Evolutionary conservation across 139 green algal genomes (phyloP), one percentile per base, ranked within the genome.

Genomic region (Coccomyxa sp.): DNA sequence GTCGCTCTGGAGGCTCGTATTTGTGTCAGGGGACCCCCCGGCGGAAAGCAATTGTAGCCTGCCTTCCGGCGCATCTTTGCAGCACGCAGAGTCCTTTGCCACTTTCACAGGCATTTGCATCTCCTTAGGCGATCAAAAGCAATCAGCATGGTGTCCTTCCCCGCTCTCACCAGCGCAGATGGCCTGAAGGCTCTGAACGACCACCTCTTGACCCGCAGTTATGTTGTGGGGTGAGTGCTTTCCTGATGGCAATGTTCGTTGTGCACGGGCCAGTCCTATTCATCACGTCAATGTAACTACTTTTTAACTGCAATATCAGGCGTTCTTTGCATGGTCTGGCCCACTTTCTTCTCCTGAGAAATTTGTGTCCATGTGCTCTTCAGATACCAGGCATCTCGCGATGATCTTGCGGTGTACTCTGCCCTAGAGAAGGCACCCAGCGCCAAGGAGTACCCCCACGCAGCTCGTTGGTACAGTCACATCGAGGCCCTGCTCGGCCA

Each of bases 321-420:
- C 25, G 21, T n/a, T 14, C 0, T 58, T 1, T 60, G n/a, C 58
- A 25, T 7, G 60, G 12, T 78, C 0, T 79, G 16, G 60, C 31
- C 21, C 23, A 51, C 13, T 67, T 14, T 23, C 10, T 31, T 79
- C 25, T 25, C 18, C 10, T n/a, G 1, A 38, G 38, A 32, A 68
- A 11, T 21, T 77, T 76, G 60, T 60, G 16, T 58, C 12, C 25
- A 32, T 25, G 79, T 63, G 79, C 59, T 67, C 13, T 74, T 30
- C 87, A 93, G 90, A 21, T 94, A 90, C 82, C 90, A 94, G 74
- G 91, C 91, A 25, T 94, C 90, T 12, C 60, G 85, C 13, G 91
- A 94, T 63, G 91, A 94, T 80, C 85, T 94, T 30, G 84, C 84
- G 17, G 91, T 94, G 9, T 94, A 86, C 81, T 80, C 71, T 23